Base-by-base conservation (phyloP, 2,329 filamentous ascomycete species). In the Alternaria burnsii region DNA sequence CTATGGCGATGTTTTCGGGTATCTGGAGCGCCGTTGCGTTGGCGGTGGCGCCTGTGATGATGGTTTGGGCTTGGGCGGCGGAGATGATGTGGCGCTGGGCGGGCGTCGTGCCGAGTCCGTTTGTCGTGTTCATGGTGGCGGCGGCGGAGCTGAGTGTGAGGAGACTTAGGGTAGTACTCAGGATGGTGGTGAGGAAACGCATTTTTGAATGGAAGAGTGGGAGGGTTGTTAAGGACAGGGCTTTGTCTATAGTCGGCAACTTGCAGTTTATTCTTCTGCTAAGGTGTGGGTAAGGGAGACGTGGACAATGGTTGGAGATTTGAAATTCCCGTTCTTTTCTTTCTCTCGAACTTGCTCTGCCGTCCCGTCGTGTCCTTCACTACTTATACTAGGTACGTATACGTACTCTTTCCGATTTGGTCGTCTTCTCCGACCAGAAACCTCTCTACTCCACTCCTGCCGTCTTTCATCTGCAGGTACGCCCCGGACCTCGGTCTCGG, bases 1-100 rank as follows among this genome's bases (percentile, higher is more conserved):
- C 68, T 7, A 76, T 53, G 24, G 73, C 73, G 18, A 76, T 69
- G 52, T 76, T 76, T 22, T 74, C 66, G 3, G 71, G 71, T 11
- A 72, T 53, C 2, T 66, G 65, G 32, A 71, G 61, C 1, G 63
- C 59, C 1, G 65, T 72, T 3, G 73, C 72, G 48, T 75, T 73
- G 16, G 54, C 41, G 4, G 68, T 34, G 28, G 70, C 69, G 41
- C 64, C 63, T 6, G 50, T 32, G 28, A 76, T 66, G 55, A 73
- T 64, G 28, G 59, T 63, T 52, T 67, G 66, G 0, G 73, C 72
- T 65, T 75, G 72, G 1, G 66, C 42, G 18, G 69, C 65, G 1
- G 69, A 70, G 20, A 74, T 59, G 53, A 58, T 55, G 51, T 48
- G 62, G 38, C 71, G 69, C 26, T 69, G 54, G 1, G 54, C 34